A percentile compares a stretch with the other conserved stretches of the same genome.
Evolutionary conservation across 2,329 filamentous ascomycete genomes (phyloP).

Genomic region (Hirsutella thompsonii): DNA sequence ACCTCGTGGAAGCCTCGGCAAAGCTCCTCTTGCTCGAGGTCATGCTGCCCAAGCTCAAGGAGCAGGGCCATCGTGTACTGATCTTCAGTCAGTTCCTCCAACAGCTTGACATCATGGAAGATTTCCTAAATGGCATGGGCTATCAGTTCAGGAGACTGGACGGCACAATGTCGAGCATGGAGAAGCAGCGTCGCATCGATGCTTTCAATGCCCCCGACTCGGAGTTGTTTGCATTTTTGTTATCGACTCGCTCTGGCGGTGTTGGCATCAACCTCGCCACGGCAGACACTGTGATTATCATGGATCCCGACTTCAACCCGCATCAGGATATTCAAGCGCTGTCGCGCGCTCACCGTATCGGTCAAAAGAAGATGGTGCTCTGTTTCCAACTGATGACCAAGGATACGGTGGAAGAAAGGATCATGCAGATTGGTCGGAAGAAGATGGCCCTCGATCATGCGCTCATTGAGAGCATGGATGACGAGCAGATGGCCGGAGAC

Average conservation of each 20-base stretch:
- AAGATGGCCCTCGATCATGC: constrained; percentile 95
- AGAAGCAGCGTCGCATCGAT: constrained; percentile 93
- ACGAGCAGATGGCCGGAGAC: constrained; percentile 62
- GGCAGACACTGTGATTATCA: constrained; percentile 93
- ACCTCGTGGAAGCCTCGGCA: constrained; percentile 80
- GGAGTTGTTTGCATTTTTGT: constrained; percentile 72
- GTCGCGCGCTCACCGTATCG: constrained; percentile 88
- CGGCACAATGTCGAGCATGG: constrained; percentile 64
- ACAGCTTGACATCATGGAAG: constrained; percentile 81
- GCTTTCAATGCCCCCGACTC: constrained; percentile 82
- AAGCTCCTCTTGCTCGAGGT: constrained; percentile 77
- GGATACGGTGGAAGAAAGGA: constrained; percentile 82
- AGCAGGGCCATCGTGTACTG: constrained; percentile 77
- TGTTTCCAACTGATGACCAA: constrained; percentile 93
- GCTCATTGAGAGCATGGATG: constrained; percentile 82
- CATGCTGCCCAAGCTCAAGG: constrained; percentile 76
- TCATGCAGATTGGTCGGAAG: constrained; percentile 87
- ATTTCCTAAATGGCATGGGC: constrained; percentile 70
- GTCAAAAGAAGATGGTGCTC: constrained; percentile 88
- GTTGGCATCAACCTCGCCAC: constrained; percentile 97
- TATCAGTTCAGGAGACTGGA: constrained; percentile 71
- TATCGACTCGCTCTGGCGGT: constrained; percentile 89
- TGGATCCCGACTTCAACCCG: constrained; percentile 94
- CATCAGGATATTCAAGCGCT: constrained; percentile 96
- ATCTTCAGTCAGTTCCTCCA: constrained; percentile 93